A percentile compares a stretch with the other conserved stretches of the same genome.
Evolutionary conservation across 2,329 filamentous ascomycete species (phyloP).

Genomic region (Leptodontidium sp.): DNA sequence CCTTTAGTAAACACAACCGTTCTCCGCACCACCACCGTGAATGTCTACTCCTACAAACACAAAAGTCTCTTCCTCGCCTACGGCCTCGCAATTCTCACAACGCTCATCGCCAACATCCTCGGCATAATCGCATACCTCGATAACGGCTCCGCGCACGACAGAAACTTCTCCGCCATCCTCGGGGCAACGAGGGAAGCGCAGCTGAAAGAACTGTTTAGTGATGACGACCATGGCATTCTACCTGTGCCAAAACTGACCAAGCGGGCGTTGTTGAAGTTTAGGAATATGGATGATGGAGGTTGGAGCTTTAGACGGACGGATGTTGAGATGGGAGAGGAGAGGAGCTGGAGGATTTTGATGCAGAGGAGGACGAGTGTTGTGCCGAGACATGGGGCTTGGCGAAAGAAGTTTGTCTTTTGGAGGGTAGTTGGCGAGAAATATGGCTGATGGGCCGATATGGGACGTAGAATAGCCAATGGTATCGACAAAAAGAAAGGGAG

Average conservation of each 20-base stretch:
- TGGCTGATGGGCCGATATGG: too few species aligned
- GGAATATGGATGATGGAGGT: slow-evolving; percentile 22
- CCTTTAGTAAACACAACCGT: neutral
- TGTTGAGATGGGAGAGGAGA: neutral
- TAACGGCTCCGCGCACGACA: slow-evolving; percentile 34
- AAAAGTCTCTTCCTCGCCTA: slow-evolving; percentile 32
- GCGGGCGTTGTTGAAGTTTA: slow-evolving; percentile 21
- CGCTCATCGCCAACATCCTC: slow-evolving; percentile 28
- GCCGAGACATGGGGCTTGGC: neutral
- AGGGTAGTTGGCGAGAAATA: neutral
- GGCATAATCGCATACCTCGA: slow-evolving; percentile 32
- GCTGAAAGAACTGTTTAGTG: slow-evolving; percentile 24
- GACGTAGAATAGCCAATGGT: too few species aligned
- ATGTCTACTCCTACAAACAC: slow-evolving; percentile 32
- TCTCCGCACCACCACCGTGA: slow-evolving; percentile 20
- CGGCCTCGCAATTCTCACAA: slow-evolving; percentile 28
- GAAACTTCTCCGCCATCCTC: slow-evolving; percentile 36
- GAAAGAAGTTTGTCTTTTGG: neutral
- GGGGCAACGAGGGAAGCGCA: slow-evolving; percentile 30
- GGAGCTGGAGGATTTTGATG: neutral
- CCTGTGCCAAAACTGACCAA: slow-evolving; percentile 25
- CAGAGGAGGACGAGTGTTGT: slow-evolving; percentile 14
- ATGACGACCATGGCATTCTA: slow-evolving; percentile 24
- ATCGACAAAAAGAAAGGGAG: too few species aligned
- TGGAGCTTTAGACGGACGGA: slow-evolving; percentile 19